phyloP scores from a whole-genome alignment of 257 asterid species.

The Jacaranda copaia region DNA sequence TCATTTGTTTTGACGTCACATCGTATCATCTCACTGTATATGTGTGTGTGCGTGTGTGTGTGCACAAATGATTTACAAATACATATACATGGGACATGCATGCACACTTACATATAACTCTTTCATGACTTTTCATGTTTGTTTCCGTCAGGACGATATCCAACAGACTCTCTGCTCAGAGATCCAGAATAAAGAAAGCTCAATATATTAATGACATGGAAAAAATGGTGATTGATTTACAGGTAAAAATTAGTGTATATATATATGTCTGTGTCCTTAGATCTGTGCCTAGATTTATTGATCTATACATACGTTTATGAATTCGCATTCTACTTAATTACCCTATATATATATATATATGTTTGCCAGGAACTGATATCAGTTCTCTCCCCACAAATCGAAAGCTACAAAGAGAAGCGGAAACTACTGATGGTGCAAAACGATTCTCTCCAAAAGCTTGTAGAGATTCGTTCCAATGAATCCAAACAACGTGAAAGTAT shows the following conservation, averaged over 20 bases:
- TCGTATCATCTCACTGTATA: no score
- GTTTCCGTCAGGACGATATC: slow-evolving; percentile 54
- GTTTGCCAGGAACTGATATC: slow-evolving; percentile 22
- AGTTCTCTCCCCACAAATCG: slow-evolving; percentile 29
- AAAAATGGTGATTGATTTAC: slow-evolving; percentile 37
- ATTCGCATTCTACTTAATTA: no score
- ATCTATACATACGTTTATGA: no score
- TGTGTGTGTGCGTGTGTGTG: no score
- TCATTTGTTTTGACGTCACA: neutral
- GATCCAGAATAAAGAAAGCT: slow-evolving; percentile 45
- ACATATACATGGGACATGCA: neutral
- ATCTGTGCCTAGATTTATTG: no score
- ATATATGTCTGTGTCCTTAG: no score
- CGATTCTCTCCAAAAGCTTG: slow-evolving; percentile 21
- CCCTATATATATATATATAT: no score
- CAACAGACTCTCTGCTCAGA: slow-evolving; percentile 64
- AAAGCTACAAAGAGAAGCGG: slow-evolving; percentile 30
- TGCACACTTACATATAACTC: neutral
- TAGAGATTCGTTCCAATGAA: slow-evolving; percentile 19
- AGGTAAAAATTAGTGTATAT: slow-evolving; percentile 40
- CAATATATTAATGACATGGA: slow-evolving; percentile 47
- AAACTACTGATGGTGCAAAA: slow-evolving; percentile 21
- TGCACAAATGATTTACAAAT: no score
- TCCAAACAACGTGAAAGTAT: slow-evolving; percentile 23
- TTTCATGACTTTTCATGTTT: neutral